Conservation (phyloP, 495 filamentous ascomycete genomes). For the Corynascus novoguineensis region DNA sequence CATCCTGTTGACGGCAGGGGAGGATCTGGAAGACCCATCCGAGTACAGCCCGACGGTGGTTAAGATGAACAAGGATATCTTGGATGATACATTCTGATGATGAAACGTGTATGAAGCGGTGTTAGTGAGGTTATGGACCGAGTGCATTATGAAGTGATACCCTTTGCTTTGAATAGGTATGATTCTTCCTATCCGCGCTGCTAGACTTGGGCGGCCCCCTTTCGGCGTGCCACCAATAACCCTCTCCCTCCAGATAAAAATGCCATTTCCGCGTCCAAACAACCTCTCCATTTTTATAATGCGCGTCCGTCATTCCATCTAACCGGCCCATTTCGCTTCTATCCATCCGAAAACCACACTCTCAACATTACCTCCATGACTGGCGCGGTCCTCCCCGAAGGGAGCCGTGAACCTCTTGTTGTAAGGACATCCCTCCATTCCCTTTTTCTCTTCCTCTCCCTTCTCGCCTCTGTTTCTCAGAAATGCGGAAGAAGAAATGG, state of each 20-base stretch:
- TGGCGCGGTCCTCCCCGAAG: not conserved
- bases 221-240: no score
- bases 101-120: not conserved
- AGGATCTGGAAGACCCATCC: conserved; percentile 46
- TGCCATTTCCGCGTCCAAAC: not conserved
- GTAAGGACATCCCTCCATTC: not conserved
- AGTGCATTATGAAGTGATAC: not conserved
- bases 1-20: conserved; percentile 79
- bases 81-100: conserved; percentile 65
- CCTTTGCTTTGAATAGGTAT: not conserved
- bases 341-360: not conserved
- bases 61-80: conserved; percentile 55
- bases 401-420: not conserved
- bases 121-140: not conserved
- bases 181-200: not conserved
- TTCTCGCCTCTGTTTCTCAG: no score
- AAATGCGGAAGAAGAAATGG: no score
- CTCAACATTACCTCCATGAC: not conserved
- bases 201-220: no score
- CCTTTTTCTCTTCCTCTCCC: not conserved
- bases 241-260: no score
- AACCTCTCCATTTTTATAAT: not conserved
- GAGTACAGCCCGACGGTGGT: conserved; percentile 75
- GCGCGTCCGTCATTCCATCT: not conserved
- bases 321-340: not conserved